Evolutionary conservation across 1,284 basidiomycete genomes (phyloP).

Genomic region (Cryptococcus floricola): DNA sequence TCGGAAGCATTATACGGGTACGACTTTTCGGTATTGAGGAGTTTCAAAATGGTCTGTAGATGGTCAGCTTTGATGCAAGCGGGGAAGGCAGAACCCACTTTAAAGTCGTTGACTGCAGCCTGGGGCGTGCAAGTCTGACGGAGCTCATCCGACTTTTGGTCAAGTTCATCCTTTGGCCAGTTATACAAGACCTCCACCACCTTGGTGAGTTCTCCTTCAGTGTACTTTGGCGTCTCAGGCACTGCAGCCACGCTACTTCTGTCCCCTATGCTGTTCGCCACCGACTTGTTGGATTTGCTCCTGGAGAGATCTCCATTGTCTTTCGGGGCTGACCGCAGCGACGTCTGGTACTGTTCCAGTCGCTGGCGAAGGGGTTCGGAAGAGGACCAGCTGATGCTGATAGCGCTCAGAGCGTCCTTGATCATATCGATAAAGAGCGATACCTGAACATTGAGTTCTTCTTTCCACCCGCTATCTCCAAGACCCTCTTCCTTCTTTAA

Average conservation of each 20-base stretch:
- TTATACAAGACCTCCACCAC: background rate
- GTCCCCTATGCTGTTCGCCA: too few relatives aligned
- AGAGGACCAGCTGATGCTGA: too few relatives aligned
- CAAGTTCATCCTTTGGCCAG: constrained; percentile 3
- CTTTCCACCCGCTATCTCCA: constrained; percentile 82
- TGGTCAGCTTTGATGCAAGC: background rate
- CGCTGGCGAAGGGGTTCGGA: too few relatives aligned
- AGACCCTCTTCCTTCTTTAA: constrained; percentile 70
- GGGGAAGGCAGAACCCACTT: constrained; percentile 52
- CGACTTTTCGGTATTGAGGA: constrained; percentile 75
- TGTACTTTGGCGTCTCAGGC: background rate
- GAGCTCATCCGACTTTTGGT: constrained; percentile 8
- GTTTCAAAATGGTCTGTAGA: constrained; percentile 76
- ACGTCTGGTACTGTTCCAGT: too few relatives aligned
- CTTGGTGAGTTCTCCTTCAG: background rate
- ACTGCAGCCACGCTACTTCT: background rate
- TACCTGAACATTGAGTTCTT: constrained; percentile 86
- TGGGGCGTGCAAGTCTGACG: constrained; percentile 46
- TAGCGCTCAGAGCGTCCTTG: constrained; percentile 53
- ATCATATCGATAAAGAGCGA: constrained; percentile 81
- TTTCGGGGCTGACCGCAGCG: too few relatives aligned
- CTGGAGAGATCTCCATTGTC: too few relatives aligned
- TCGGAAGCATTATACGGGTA: constrained; percentile 85
- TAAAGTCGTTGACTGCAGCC: constrained; percentile 78
- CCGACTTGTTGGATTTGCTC: too few relatives aligned